Base-by-base conservation (phyloP, 1,284 basidiomycete genomes). In the Cryptococcus amylolentus region DNA sequence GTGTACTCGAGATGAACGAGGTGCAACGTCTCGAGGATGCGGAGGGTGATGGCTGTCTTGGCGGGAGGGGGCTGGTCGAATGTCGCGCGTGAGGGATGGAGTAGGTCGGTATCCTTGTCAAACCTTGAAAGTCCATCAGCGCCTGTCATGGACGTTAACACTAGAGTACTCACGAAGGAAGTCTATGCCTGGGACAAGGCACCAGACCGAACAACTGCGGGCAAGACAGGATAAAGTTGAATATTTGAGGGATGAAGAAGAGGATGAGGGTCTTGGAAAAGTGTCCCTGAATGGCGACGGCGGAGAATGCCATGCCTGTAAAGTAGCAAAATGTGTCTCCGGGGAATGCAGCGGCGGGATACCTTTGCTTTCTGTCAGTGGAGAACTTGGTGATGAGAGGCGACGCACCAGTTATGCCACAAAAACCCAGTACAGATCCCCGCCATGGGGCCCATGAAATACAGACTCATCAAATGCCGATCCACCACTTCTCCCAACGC, bases 311-410 rank as follows among this genome's bases (percentile, higher is more conserved):
- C 93, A 97, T 97, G 57, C 93, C 96, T 0, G 93, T 87, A 55
- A 98, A 88, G 78, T 99, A 99, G 78, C 96, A 98, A 41, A 98
- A 84, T 1, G 96, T 99, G 73, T 99, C 96, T 2, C 96, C 96
- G 0, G 94, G 91, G 75, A 98, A 99, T 0, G 85, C 92, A 31
- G 86, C 83, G 7, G 95, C 90, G 1, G 96, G 96, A 72, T 96
- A 98, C 91, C 93, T 96, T 23, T 7, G 41, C 41, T 13, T n/a
- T 42, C 16, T 42, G 41, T 23, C 10, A 42, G 41, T n/a, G 46
- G 10, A 12, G 5, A 5, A 20, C 35, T 20, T n/a, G 28, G 48
- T 28, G 77, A 60, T 23, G 20, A 62, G 55, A 71, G 57, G 62
- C 69, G 51, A 66, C 87, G 50, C 55, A 92, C 93, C 93, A 95